Conservation (phyloP, 2,329 filamentous ascomycete genomes). For the Colletotrichum navitas region DNA sequence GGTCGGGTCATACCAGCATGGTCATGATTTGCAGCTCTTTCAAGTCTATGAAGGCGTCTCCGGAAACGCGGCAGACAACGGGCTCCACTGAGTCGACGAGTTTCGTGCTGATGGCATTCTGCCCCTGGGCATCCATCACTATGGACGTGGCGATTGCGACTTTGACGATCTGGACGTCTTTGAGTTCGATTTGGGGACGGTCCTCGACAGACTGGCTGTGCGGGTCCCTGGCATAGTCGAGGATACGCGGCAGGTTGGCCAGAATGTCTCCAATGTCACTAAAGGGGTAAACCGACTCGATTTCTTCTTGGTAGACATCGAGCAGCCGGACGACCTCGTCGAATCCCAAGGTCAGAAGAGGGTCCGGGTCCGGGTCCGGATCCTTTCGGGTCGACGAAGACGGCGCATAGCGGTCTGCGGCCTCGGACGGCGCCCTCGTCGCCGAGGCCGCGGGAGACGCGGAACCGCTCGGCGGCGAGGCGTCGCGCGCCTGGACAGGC, state of each 20-base stretch:
- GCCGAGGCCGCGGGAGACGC: conserved; percentile 20
- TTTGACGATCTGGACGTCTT: conserved; percentile 51
- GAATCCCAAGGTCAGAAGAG: conserved; percentile 25
- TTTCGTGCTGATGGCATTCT: conserved; percentile 47
- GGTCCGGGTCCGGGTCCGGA: conserved; percentile 9
- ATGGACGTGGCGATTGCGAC: conserved; percentile 52
- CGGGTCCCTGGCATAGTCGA: conserved; percentile 44
- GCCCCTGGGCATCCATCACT: conserved; percentile 50
- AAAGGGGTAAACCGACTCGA: conserved; percentile 54
- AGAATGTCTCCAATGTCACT: conserved; percentile 49
- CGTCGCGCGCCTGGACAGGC: conserved; percentile 50
- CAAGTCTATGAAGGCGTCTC: conserved; percentile 48
- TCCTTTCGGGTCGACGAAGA: conserved; percentile 14
- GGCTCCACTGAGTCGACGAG: conserved; percentile 50
- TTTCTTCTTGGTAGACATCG: conserved; percentile 55
- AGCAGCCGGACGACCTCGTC: conserved; percentile 51
- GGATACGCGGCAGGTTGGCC: conserved; percentile 45
- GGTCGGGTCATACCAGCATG: conserved; percentile 46
- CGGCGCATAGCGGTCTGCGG: conserved; percentile 32
- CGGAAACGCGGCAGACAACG: conserved; percentile 46
- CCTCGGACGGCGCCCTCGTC: conserved; percentile 46
- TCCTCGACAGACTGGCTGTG: conserved; percentile 11
- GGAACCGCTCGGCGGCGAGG: conserved; percentile 45
- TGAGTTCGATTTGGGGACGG: conserved; percentile 31
- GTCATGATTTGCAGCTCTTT: conserved; percentile 52